These are phyloP conservation scores for Cyclanthera cordifolia DNA, from an alignment of 306 rosid species.

Conservation along the genomic window DNA sequence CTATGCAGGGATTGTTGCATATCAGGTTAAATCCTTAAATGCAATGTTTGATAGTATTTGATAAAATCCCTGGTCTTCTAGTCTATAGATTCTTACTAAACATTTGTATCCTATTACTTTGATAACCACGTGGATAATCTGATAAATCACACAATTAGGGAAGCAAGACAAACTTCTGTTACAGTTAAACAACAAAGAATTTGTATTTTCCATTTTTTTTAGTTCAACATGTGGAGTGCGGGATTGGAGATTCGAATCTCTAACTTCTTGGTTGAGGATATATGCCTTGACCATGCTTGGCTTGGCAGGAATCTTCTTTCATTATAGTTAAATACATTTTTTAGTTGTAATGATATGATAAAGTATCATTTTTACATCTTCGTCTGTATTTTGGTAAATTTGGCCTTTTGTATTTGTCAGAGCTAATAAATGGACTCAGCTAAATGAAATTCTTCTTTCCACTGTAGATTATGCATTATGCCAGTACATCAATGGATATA, in stretches of 20 bases:
- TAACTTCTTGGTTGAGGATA: neutral
- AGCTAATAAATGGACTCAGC: neutral
- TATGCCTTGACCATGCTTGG: neutral
- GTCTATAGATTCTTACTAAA: too few relatives aligned
- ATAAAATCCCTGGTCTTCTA: neutral
- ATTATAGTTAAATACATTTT: neutral
- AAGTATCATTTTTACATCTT: neutral
- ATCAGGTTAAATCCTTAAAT: conserved; percentile 45
- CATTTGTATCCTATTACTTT: too few relatives aligned
- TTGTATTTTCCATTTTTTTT: neutral
- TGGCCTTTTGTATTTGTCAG: neutral
- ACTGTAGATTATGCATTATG: neutral
- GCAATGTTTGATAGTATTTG: neutral
- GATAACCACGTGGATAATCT: too few relatives aligned
- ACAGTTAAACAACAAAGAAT: neutral
- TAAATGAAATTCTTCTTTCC: neutral
- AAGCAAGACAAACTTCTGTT: neutral
- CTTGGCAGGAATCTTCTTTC: neutral
- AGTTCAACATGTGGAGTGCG: neutral
- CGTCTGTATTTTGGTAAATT: neutral
- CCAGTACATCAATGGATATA: too few relatives aligned
- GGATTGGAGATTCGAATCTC: neutral
- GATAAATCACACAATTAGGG: neutral
- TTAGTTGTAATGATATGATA: too few relatives aligned
- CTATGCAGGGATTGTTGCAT: conserved; percentile 66